Evolutionary conservation across 129 eudicot species (phyloP), one percentile per base, ranked within the genome.

Genomic region (Flaveria linearis): DNA sequence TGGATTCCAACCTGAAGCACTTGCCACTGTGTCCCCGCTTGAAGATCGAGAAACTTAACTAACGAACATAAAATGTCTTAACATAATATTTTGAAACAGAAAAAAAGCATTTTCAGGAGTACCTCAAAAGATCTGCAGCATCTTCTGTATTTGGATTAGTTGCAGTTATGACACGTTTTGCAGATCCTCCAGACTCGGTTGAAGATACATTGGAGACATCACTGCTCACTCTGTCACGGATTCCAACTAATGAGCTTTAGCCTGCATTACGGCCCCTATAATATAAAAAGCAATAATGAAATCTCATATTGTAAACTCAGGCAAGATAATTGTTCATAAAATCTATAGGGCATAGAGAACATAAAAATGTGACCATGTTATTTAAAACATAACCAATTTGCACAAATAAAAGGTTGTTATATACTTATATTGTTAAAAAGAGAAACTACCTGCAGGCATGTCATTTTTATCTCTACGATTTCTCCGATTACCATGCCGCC

Each of bases 191-290:
- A 11, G 86, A 14, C 63, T 83, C 84, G 47, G 60, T 70, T 41
- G 84, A 36, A 18, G 78, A 36, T 53, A 83, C 43, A 53, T 76
- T 66, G 3, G 71, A 17, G 50, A 79, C 82, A 85, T 94, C 99
- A 13, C 96, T 94, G 81, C 99, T 87, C 58, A 94, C 99, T 83
- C 99, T 90, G 73, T 94, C 97, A 78, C 85, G 97, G 56, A 91
- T 87, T 30, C 99, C 99, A 69, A 84, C 92, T 80, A 94, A 74
- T 89, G 97, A 45, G 99, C 86, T 80, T 89, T 94, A 51, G 99
- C 87, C 86, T 94, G 93, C 84, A 91, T 49, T 55, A 91, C 96
- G 18, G 97, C 91, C 67, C 97, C 99, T 94, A 73, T 50, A 47
- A 41, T 2, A 39, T 63, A 39, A 66, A 66, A 2, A 62, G 12